Base-by-base conservation (phyloP, 805 yeast genomes). In the Grigorovia yakushimaensis region DNA sequence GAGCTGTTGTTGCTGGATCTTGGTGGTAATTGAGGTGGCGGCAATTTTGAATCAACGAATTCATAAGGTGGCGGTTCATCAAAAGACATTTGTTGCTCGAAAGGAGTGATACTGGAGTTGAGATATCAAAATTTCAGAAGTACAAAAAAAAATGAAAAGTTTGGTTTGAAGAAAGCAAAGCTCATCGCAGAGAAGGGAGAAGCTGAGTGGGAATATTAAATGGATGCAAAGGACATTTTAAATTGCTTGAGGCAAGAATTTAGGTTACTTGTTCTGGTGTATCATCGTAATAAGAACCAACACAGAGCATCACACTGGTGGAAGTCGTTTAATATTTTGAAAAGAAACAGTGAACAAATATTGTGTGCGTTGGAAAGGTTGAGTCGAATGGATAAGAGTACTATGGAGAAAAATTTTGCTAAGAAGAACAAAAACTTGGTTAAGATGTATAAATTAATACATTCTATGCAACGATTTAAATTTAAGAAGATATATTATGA, bases 301-400 rank as follows among this genome's bases (percentile, higher is more conserved):
- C 95, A 87, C 58, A 68, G 81, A 3, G 74, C 73, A 7, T 74
- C 86, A 27, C 57, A 59, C 8, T 88, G 96, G 96, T 88, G 95
- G 91, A 74, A 69, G 50, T 73, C 77, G 49, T 66, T 88, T 39
- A 73, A 79, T 50, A 73, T 81, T 9, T 56, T 87, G 23, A 84
- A 83, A 54, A 72, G 95, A 39, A 68, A 72, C n/a, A 50, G 56
- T 19, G 42, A 49, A 2, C 54, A 52, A 8, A 52, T 58, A 6
- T 8, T 52, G 5, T 43, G 36, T 7, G 11, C 45, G 15, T 13
- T 54, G 21, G 45, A 47, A n/a, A 3, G 33, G 9, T 27, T 27
- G 13, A 4, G 13, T 10, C 39, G n/a, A 3, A 36, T n/a, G 4
- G 7, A 13, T n/a, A 33, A 18, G 39, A n/a, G n/a, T n/a, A n/a